Conservation (phyloP, 371 early-diverging fungal species). For the Mortierella sp. region DNA sequence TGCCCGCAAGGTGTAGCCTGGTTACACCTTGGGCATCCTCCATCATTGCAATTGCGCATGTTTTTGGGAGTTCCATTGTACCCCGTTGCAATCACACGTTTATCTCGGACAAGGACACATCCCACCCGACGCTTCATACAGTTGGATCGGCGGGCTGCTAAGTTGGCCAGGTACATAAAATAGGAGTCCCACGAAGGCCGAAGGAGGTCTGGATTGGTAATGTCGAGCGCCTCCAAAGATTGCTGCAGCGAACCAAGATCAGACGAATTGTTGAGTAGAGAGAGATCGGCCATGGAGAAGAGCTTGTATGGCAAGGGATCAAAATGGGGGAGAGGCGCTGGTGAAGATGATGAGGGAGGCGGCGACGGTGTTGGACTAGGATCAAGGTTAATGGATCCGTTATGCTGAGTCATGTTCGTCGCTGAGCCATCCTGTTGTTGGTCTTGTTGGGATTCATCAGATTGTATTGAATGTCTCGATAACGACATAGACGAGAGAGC, state of each 20-base stretch:
- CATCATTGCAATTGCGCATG: conserved; percentile 92
- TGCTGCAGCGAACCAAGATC: conserved; percentile 52
- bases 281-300: conserved; percentile 66
- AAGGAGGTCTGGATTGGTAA: conserved; percentile 77
- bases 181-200: conserved; percentile 97
- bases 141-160: conserved; percentile 86
- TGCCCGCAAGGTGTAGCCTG: conserved; percentile 79
- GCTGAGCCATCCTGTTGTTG: no score
- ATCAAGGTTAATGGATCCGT: no score
- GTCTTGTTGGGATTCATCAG: conserved; percentile 10
- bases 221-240: conserved; percentile 59
- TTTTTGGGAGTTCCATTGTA: conserved; percentile 98
- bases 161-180: conserved; percentile 95
- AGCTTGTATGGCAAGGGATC: conserved; percentile 55
- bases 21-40: conserved; percentile 96
- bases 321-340: not conserved
- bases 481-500: not conserved
- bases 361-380: not conserved
- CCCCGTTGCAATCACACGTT: conserved; percentile 94
- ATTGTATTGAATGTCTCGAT: conserved; percentile 5
- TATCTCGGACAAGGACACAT: conserved; percentile 92
- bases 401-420: no score
- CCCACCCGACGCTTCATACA: conserved; percentile 99
- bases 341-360: conserved; percentile 4
- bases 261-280: conserved; percentile 67